phyloP scores from a whole-genome alignment of 2,329 filamentous ascomycete genomes.

The Penicillium rolfsii region DNA sequence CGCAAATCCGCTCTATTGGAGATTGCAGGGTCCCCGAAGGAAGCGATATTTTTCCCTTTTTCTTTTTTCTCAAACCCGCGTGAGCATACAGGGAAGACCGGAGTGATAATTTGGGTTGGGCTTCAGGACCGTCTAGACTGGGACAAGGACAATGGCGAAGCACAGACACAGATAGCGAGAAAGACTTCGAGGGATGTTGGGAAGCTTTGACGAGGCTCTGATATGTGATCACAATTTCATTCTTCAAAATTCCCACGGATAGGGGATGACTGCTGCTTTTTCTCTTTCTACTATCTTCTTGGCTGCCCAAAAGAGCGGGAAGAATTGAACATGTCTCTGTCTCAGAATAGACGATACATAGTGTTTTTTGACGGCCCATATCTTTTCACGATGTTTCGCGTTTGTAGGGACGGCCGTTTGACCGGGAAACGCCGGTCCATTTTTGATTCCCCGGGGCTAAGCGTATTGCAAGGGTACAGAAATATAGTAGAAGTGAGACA shows the following conservation, averaged over 20 bases:
- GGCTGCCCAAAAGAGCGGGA: background rate
- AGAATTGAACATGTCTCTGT: background rate
- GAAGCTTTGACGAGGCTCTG: background rate
- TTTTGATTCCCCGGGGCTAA: conserved; percentile 6
- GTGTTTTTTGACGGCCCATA: background rate
- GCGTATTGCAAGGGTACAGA: background rate
- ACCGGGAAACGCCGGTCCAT: conserved; percentile 23
- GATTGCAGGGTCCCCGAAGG: conserved; percentile 17
- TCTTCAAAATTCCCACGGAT: background rate
- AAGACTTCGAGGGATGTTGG: background rate
- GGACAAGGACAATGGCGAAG: background rate
- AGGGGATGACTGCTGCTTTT: background rate
- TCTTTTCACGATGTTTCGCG: conserved; percentile 12
- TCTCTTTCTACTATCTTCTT: background rate
- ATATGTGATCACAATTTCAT: background rate
- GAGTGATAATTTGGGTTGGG: conserved; percentile 1
- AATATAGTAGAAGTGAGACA: background rate
- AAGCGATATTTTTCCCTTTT: conserved; percentile 6
- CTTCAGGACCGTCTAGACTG: background rate
- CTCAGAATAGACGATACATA: background rate
- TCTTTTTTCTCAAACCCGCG: conserved; percentile 6
- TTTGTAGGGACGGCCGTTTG: conserved; percentile 29
- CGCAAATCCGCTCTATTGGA: conserved; percentile 18
- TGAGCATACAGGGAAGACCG: conserved; percentile 12
- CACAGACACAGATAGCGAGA: background rate